Conservation (phyloP, 345 rosid species). For the Noccaea caerulescens region DNA sequence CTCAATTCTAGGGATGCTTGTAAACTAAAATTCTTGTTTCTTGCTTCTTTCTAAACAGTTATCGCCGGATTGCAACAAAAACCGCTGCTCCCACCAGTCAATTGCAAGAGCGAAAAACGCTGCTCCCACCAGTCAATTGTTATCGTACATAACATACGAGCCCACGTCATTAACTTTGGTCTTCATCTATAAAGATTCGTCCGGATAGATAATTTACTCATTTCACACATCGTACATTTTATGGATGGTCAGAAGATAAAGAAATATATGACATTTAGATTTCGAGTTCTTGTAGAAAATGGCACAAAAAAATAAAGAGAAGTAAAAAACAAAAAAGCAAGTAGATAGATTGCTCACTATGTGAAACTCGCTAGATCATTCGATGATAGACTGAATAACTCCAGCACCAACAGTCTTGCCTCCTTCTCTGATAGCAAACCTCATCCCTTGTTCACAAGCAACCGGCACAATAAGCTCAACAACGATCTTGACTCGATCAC, state of each 20-base stretch:
- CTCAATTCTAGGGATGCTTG: neutral
- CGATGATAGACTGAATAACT: slow-evolving; percentile 82
- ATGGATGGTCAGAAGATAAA: slow-evolving; percentile 6
- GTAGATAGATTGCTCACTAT: slow-evolving; percentile 21
- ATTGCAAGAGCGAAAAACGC: slow-evolving; percentile 17
- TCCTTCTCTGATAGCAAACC: slow-evolving; percentile 97
- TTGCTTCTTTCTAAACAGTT: slow-evolving; percentile 51
- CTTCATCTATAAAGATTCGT: neutral
- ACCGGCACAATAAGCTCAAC: slow-evolving; percentile 92
- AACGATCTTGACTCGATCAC: slow-evolving; percentile 87
- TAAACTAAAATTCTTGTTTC: slow-evolving; percentile 6
- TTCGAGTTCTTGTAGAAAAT: slow-evolving; percentile 36
- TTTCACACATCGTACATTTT: neutral
- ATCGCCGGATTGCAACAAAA: slow-evolving; percentile 79
- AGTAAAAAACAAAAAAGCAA: slow-evolving; percentile 7
- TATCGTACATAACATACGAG: neutral
- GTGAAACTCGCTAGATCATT: slow-evolving; percentile 44
- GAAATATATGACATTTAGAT: slow-evolving; percentile 44
- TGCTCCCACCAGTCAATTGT: slow-evolving; percentile 34
- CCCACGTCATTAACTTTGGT: neutral
- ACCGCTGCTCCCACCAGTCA: slow-evolving; percentile 46
- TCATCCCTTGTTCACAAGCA: slow-evolving; percentile 94
- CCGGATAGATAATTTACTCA: neutral
- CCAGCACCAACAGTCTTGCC: slow-evolving; percentile 97
- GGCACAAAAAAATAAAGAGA: neutral